Percentiles rank a stretch among this genome's conserved stretches.
Evolutionary conservation across 1,139 yeast species (phyloP).

Genomic region (Geotrichum macrosporum): DNA sequence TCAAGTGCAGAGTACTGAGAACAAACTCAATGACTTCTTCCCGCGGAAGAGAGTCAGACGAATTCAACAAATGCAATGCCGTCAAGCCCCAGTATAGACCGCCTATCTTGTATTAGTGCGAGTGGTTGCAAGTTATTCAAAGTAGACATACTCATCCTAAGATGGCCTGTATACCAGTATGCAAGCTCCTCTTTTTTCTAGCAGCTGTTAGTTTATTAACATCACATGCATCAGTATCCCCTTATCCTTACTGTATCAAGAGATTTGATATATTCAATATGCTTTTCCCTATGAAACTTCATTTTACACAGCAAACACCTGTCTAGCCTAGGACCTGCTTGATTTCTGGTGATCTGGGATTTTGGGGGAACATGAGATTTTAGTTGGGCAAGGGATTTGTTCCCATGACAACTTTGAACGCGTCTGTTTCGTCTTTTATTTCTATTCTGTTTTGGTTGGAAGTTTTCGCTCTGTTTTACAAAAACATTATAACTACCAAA

Average conservation of each 20-base stretch:
- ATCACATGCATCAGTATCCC: not conserved
- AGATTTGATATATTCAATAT: conserved; percentile 49
- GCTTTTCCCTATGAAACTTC: conserved; percentile 41
- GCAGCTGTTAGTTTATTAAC: not conserved
- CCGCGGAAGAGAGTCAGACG: conserved; percentile 54
- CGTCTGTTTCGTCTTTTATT: conserved; percentile 2
- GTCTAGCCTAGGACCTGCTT: too few relatives aligned
- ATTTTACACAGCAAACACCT: not conserved
- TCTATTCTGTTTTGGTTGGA: not conserved
- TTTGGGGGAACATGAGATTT: not conserved
- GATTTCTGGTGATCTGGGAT: too few relatives aligned
- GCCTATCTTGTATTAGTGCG: conserved; percentile 38
- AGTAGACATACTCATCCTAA: conserved; percentile 61
- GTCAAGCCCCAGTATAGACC: conserved; percentile 96
- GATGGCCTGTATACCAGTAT: conserved; percentile 87
- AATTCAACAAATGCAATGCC: conserved; percentile 60
- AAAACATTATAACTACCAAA: conserved; percentile 4
- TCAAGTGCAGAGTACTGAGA: conserved; percentile 52
- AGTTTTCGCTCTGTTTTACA: not conserved
- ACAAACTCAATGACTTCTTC: conserved; percentile 65
- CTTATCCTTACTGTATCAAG: conserved; percentile 41
- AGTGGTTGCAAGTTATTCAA: too few relatives aligned
- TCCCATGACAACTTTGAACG: conserved; percentile 14
- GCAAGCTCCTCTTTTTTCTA: conserved; percentile 55
- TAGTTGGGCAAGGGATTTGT: conserved; percentile 10